phyloP scores from a whole-genome alignment of 805 yeast species.

The Monosporozyma siamensis region DNA sequence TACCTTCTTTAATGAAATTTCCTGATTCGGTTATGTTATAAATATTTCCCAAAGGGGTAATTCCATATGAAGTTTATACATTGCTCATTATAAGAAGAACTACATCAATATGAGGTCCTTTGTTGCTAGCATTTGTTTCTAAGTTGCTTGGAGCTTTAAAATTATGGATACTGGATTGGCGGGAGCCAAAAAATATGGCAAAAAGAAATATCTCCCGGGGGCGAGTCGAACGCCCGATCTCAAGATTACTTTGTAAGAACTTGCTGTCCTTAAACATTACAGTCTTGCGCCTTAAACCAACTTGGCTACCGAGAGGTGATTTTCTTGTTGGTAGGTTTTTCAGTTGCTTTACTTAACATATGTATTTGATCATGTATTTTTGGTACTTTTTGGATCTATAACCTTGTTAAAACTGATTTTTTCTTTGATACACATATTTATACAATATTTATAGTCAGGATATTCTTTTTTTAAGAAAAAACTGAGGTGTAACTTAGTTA shows the following conservation, averaged over 20 bases:
- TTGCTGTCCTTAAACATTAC: neutral
- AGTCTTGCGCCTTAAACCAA: slow-evolving; percentile 3
- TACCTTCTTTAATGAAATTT: neutral
- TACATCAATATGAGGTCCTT: too few relatives aligned
- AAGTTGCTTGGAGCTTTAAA: neutral
- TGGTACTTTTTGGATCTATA: too few relatives aligned
- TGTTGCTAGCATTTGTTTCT: too few relatives aligned
- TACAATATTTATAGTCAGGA: too few relatives aligned
- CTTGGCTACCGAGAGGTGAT: slow-evolving; percentile 1
- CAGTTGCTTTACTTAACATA: too few relatives aligned
- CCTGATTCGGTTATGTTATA: slow-evolving; percentile 2
- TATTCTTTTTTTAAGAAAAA: too few relatives aligned
- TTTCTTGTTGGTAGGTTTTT: neutral
- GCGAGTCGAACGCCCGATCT: slow-evolving; percentile 3
- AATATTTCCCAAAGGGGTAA: neutral
- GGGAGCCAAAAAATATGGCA: too few relatives aligned
- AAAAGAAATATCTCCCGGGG: neutral
- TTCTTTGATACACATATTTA: too few relatives aligned
- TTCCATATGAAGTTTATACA: neutral
- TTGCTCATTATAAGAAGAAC: too few relatives aligned
- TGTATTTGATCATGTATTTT: too few relatives aligned
- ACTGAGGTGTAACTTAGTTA: too few relatives aligned
- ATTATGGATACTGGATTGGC: neutral
- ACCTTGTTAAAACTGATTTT: too few relatives aligned
- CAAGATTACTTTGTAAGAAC: slow-evolving; percentile 2